Evolutionary conservation across 192 early-diverging fungal species (phyloP).

Genomic region (Mortierella hygrophila): DNA sequence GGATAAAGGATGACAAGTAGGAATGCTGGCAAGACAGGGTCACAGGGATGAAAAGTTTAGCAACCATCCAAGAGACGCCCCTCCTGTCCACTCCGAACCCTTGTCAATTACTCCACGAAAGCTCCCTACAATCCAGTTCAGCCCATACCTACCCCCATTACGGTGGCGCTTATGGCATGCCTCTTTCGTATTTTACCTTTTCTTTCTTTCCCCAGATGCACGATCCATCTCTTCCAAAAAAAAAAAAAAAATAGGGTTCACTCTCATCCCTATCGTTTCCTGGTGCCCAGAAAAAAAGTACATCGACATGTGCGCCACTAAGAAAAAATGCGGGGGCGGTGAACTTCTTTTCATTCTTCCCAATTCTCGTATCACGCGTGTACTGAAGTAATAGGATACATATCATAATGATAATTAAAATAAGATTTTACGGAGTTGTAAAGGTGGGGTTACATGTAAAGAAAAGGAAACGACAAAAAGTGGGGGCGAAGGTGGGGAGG

Average conservation of each 20-base stretch:
- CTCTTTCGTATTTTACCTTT: background rate
- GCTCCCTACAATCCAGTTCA: background rate
- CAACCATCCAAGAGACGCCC: too few relatives aligned
- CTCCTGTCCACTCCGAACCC: background rate
- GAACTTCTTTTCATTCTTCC: slow-evolving; percentile 4
- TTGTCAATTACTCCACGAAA: background rate
- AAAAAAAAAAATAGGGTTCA: background rate
- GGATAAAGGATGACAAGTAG: too few relatives aligned
- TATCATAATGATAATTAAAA: background rate
- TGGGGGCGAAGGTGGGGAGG: background rate
- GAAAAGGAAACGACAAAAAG: slow-evolving; percentile 1
- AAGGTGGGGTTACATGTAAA: background rate
- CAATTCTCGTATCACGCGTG: background rate
- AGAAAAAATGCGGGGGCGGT: slow-evolving; percentile 44
- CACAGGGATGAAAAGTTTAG: too few relatives aligned
- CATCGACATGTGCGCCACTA: too few relatives aligned
- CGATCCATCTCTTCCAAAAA: background rate
- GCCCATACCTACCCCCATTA: background rate
- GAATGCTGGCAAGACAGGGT: too few relatives aligned
- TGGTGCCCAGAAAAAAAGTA: background rate
- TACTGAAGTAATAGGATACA: background rate
- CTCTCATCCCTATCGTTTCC: background rate
- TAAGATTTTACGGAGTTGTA: background rate
- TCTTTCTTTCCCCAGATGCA: background rate
- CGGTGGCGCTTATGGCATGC: background rate